Conservation (phyloP, 805 yeast genomes). For the Candida hungchunana region DNA sequence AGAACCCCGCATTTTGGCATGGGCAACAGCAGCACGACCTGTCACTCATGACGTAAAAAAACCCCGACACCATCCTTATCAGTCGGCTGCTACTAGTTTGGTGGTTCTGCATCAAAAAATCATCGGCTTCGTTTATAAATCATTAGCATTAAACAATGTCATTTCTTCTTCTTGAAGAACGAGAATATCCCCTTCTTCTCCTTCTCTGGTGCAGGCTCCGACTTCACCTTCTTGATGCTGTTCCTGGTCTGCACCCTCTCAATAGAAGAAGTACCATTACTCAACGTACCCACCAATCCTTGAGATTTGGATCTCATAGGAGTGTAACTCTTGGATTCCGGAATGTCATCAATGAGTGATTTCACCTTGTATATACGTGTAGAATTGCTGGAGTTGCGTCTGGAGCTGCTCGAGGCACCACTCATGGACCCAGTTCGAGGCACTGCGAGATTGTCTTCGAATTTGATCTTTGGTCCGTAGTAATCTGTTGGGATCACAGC, state of each 20-base stretch:
- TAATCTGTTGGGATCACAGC: conserved; percentile 10
- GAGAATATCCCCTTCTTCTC: conserved; percentile 14
- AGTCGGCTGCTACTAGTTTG: no score
- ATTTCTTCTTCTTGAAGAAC: conserved; percentile 17
- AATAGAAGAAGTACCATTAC: conserved; percentile 4
- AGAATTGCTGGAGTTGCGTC: conserved; percentile 17
- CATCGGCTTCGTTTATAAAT: no score
- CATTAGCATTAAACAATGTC: no score
- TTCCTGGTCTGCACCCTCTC: conserved; percentile 5
- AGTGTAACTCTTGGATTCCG: background rate
- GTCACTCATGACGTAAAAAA: conserved; percentile 4
- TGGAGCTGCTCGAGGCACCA: conserved; percentile 8
- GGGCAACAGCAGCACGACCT: background rate
- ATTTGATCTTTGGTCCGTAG: conserved; percentile 21
- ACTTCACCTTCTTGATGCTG: conserved; percentile 10
- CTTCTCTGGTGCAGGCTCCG: conserved; percentile 8
- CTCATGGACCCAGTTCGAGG: conserved; percentile 10
- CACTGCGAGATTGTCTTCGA: conserved; percentile 16
- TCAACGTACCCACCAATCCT: background rate
- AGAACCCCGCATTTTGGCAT: conserved; percentile 8
- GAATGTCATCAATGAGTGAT: conserved; percentile 21
- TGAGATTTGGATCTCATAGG: conserved; percentile 17
- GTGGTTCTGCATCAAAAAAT: no score
- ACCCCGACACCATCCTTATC: background rate
- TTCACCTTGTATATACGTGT: conserved; percentile 21